A percentile compares a stretch with the other conserved stretches of the same genome.
Evolutionary conservation across 805 yeast genomes (phyloP).

Genomic region (Starmerella stellata): DNA sequence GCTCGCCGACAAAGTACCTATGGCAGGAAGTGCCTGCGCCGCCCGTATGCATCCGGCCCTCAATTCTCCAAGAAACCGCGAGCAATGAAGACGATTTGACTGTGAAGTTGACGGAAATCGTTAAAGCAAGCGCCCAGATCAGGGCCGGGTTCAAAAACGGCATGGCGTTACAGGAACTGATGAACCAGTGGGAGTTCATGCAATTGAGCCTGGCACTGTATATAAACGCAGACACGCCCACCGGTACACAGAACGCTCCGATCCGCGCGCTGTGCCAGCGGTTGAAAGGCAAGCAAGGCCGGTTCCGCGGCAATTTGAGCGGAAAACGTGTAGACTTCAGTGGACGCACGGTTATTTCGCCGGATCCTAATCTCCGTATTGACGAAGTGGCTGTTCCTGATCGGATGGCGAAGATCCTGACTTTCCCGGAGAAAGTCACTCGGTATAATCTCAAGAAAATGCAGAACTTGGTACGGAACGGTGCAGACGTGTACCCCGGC

Average conservation of each 20-base stretch:
- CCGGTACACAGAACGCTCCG: constrained; percentile 41
- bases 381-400: constrained; percentile 99
- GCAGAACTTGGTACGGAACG: constrained; percentile 55
- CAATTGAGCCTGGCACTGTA: constrained; percentile 94
- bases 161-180: constrained; percentile 72
- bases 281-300: constrained; percentile 94
- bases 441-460: constrained; percentile 67
- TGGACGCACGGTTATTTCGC: constrained; percentile 95
- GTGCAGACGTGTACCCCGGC: constrained; percentile 86
- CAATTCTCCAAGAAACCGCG: constrained; percentile 84
- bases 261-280: constrained; percentile 95
- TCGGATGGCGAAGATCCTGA: constrained; percentile 82
- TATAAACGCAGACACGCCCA: constrained; percentile 87
- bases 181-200: constrained; percentile 98
- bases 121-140: constrained; percentile 88
- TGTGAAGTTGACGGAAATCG: constrained; percentile 86
- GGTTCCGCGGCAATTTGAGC: constrained; percentile 92
- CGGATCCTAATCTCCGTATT: constrained; percentile 86
- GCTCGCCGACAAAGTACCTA: constrained; percentile 84
- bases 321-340: constrained; percentile 98
- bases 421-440: constrained; percentile 90
- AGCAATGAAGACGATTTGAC: constrained; percentile 96
- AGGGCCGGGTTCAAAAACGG: constrained; percentile 92
- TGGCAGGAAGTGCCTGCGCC: constrained; percentile 98
- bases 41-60: constrained; percentile 96